Conservation (phyloP, 306 rosid genomes). For the Ziziphus jujuba region DNA sequence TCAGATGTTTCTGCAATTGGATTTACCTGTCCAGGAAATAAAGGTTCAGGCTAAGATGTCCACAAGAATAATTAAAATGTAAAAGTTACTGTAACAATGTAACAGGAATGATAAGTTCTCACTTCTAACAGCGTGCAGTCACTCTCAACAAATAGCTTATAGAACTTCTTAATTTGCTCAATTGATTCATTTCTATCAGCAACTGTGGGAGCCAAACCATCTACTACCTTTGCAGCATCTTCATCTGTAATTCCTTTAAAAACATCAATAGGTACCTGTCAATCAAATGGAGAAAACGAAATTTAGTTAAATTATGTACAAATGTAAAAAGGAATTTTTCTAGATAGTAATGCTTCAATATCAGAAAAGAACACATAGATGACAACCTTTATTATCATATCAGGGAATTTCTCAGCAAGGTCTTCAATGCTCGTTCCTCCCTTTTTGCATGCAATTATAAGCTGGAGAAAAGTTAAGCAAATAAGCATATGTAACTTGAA, state of each 20-base stretch:
- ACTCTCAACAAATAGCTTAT: slow-evolving; percentile 67
- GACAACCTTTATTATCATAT: slow-evolving; percentile 81
- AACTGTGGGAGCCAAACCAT: slow-evolving; percentile 86
- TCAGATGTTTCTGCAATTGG: slow-evolving; percentile 97
- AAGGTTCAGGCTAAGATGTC: slow-evolving; percentile 14
- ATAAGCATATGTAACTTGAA: slow-evolving; percentile 6
- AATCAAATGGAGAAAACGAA: slow-evolving; percentile 20
- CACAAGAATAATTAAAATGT: slow-evolving; percentile 4
- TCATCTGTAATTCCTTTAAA: slow-evolving; percentile 91
- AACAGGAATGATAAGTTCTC: slow-evolving; percentile 34
- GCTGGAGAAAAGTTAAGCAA: slow-evolving; percentile 41
- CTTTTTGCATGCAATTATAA: slow-evolving; percentile 90
- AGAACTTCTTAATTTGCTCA: slow-evolving; percentile 97
- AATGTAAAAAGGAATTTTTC: slow-evolving; percentile 13
- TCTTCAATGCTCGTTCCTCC: slow-evolving; percentile 99
- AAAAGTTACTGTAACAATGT: slow-evolving; percentile 5
- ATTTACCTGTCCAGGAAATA: slow-evolving; percentile 65
- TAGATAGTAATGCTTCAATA: slow-evolving; percentile 11
- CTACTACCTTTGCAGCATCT: slow-evolving; percentile 95
- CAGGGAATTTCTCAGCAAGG: slow-evolving; percentile 97
- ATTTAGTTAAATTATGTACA: slow-evolving; percentile 24
- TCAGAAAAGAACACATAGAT: slow-evolving; percentile 24
- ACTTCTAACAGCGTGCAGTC: slow-evolving; percentile 99
- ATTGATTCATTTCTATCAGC: slow-evolving; percentile 74
- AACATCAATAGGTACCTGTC: slow-evolving; percentile 90